phyloP scores from a whole-genome alignment of 2,329 filamentous ascomycete species.

The Madurella mycetomatis region DNA sequence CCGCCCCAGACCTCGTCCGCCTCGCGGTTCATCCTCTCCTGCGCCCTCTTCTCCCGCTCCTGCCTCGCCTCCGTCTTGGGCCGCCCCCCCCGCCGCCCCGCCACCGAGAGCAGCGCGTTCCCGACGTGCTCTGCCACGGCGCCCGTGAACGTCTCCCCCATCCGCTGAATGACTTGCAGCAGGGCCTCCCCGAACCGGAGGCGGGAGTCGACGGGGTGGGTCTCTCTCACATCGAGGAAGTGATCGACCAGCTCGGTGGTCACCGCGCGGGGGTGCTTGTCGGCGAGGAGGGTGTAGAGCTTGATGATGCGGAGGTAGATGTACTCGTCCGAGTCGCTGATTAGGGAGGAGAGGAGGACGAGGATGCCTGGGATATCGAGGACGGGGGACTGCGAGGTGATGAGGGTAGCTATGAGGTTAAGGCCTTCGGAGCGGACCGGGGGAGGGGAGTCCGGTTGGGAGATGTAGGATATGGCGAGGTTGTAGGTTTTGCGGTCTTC shows the following conservation, averaged over 20 bases:
- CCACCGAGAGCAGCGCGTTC: constrained; percentile 58
- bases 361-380: constrained; percentile 63
- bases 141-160: constrained; percentile 52
- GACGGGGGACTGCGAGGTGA: constrained; percentile 51
- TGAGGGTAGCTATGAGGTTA: constrained; percentile 54
- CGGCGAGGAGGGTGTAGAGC: constrained; percentile 57
- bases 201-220: constrained; percentile 56
- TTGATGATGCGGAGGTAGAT: constrained; percentile 66
- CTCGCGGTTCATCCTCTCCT: constrained; percentile 46
- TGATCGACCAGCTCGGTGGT: constrained; percentile 60
- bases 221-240: constrained; percentile 61
- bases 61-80: constrained; percentile 57
- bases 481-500: constrained; percentile 60
- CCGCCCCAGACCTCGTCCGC: constrained; percentile 54
- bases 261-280: constrained; percentile 58
- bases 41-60: constrained; percentile 44
- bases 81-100: constrained; percentile 58
- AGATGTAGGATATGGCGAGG: constrained; percentile 61
- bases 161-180: constrained; percentile 58
- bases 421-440: constrained; percentile 64
- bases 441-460: constrained; percentile 55
- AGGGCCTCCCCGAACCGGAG: constrained; percentile 66
- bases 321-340: constrained; percentile 66
- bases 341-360: constrained; percentile 58
- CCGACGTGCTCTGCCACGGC: constrained; percentile 48